Percentiles rank a stretch among this genome's conserved stretches.
Evolutionary conservation across 2,329 filamentous ascomycete genomes (phyloP).

Genomic region (Xylariaceae sp.): DNA sequence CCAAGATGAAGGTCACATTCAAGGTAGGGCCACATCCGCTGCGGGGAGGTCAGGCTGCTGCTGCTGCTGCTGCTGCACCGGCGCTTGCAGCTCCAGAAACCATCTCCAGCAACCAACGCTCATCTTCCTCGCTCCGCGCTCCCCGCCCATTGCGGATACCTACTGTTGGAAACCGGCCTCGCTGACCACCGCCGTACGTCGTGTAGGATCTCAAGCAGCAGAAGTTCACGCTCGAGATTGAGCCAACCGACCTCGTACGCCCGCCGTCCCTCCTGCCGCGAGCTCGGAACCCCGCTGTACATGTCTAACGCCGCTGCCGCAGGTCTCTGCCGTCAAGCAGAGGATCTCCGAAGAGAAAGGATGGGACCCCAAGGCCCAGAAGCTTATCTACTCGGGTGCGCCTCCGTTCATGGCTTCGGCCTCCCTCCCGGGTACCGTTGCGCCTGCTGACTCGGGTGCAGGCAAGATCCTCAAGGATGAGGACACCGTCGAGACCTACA

Average conservation of each 20-base stretch:
- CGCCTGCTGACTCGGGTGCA: slow-evolving; percentile 32
- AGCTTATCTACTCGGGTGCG: slow-evolving; percentile 96
- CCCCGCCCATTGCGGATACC: background rate
- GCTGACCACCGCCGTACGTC: slow-evolving; percentile 1
- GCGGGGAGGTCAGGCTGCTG: slow-evolving; percentile 10
- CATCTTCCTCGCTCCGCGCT: slow-evolving; percentile 5
- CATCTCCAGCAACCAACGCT: slow-evolving; percentile 8
- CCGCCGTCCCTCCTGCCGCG: slow-evolving; percentile 23
- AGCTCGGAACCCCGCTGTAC: background rate
- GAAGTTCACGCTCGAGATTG: slow-evolving; percentile 94
- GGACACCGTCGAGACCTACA: slow-evolving; percentile 92
- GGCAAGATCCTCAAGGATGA: slow-evolving; percentile 98
- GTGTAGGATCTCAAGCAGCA: slow-evolving; percentile 91
- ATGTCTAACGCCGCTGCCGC: slow-evolving; percentile 15
- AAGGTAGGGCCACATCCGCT: slow-evolving; percentile 40
- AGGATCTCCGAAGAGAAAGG: slow-evolving; percentile 89
- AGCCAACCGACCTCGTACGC: slow-evolving; percentile 83
- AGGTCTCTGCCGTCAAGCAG: slow-evolving; percentile 88
- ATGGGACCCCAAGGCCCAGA: slow-evolving; percentile 84
- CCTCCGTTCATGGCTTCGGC: slow-evolving; percentile 4
- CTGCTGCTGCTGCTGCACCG: slow-evolving; percentile 10
- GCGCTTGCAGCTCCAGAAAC: background rate
- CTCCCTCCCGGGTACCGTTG: background rate
- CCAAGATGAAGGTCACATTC: slow-evolving; percentile 63
- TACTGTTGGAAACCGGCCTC: slow-evolving; percentile 6